Evolutionary conservation across 148 eudicot species (phyloP).

Genomic region (Camellia granthamiana): DNA sequence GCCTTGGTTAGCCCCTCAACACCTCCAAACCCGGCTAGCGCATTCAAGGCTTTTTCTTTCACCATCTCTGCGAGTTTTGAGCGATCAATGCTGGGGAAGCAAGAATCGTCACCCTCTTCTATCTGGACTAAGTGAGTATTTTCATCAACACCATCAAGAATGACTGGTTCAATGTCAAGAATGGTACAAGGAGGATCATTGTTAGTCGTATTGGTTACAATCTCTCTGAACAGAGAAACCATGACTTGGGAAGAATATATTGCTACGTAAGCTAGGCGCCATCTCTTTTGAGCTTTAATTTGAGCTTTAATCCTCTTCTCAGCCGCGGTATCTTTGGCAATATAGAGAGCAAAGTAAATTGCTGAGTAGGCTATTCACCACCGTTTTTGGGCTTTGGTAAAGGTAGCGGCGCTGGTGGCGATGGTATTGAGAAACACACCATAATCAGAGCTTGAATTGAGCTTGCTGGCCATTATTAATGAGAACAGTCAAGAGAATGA

Average conservation of each 20-base stretch:
- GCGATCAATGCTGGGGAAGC: conserved; percentile 29
- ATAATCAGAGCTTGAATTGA: not conserved
- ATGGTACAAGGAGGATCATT: not conserved
- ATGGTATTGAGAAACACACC: not conserved
- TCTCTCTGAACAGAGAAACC: conserved; percentile 28
- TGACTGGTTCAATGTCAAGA: conserved; percentile 24
- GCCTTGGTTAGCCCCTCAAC: conserved; percentile 37
- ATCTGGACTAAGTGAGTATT: not conserved
- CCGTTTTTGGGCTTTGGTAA: conserved; percentile 16
- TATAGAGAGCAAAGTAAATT: conserved; percentile 16
- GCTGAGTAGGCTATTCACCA: conserved; percentile 17
- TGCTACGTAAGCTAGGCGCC: conserved; percentile 10
- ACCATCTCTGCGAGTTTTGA: conserved; percentile 40
- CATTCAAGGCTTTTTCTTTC: conserved; percentile 39
- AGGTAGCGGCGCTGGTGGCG: not conserved
- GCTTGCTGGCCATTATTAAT: not conserved
- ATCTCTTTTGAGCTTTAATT: not conserved
- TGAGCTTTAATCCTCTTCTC: not conserved
- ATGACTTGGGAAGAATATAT: conserved; percentile 31
- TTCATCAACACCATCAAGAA: not conserved
- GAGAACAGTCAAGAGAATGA: too few relatives aligned
- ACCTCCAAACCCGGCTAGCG: conserved; percentile 43
- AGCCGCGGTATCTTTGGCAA: not conserved
- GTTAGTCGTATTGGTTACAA: conserved; percentile 1
- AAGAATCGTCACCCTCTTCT: not conserved